Conservation (phyloP, 306 rosid species). For the Calophaca sinica region DNA sequence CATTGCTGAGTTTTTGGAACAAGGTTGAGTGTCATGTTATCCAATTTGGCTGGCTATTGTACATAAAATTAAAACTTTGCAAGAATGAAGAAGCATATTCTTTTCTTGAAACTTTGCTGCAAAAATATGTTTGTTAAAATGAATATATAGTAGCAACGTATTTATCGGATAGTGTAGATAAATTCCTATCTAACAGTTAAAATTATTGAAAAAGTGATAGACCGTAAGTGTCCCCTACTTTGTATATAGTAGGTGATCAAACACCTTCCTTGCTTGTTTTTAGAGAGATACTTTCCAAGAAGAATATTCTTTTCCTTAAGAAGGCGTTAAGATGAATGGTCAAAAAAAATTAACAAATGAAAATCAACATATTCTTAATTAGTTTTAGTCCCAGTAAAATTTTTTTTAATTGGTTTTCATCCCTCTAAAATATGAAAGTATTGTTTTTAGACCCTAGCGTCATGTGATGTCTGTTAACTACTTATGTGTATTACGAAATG, state of each 20-base stretch:
- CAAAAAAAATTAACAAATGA: too few relatives aligned
- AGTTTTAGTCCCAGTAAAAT: too few relatives aligned
- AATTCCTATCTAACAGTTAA: too few relatives aligned
- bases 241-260: not conserved
- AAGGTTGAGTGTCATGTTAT: not conserved
- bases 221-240: not conserved
- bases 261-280: constrained; percentile 19
- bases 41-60: not conserved
- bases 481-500: too few relatives aligned
- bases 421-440: too few relatives aligned
- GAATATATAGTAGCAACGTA: not conserved
- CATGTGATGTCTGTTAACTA: too few relatives aligned
- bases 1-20: constrained; percentile 45
- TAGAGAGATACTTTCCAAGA: not conserved
- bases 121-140: constrained; percentile 2
- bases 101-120: not conserved
- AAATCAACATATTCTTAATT: too few relatives aligned
- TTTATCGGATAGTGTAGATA: too few relatives aligned
- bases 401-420: too few relatives aligned
- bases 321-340: too few relatives aligned
- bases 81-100: constrained; percentile 47
- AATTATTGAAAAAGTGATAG: not conserved
- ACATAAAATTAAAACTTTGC: not conserved
- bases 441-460: too few relatives aligned
- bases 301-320: not conserved